Conservation (phyloP, 2,329 filamentous ascomycete genomes). For the Ophiostoma sp. region DNA sequence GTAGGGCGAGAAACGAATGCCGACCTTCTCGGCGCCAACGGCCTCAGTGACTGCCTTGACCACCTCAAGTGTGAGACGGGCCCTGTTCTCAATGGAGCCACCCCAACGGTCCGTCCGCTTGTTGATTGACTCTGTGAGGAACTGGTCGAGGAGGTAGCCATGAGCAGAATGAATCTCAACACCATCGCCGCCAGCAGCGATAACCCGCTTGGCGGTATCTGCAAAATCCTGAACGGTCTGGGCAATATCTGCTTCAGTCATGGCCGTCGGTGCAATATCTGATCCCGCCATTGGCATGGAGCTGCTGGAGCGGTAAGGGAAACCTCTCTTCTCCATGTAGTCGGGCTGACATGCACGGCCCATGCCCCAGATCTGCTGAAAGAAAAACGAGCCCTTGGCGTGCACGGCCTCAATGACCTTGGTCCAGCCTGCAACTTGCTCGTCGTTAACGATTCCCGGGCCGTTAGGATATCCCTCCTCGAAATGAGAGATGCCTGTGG, state of each 20-base stretch:
- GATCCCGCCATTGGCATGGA: background rate
- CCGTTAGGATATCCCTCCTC: background rate
- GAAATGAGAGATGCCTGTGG: background rate
- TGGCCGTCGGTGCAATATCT: background rate
- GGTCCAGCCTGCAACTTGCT: background rate
- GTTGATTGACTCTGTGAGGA: constrained; percentile 55
- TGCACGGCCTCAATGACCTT: background rate
- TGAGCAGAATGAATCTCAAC: background rate
- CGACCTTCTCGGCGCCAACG: background rate
- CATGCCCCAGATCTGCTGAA: constrained; percentile 1
- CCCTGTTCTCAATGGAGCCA: constrained; percentile 66
- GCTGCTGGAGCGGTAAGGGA: background rate
- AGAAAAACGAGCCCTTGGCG: background rate
- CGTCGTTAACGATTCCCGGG: background rate
- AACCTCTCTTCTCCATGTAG: background rate
- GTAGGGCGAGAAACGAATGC: background rate
- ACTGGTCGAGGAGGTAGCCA: background rate
- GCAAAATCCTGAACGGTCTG: background rate
- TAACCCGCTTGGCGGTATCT: background rate
- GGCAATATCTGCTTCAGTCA: background rate
- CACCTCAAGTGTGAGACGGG: constrained; percentile 61
- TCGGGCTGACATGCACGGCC: background rate
- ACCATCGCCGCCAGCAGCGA: background rate
- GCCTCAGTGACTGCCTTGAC: constrained; percentile 27
- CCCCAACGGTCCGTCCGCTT: constrained; percentile 63